Percentiles rank a stretch among this genome's conserved stretches.
Conservation (phyloP, 352 stramenopile genomes). For the Globisporangium uncinulatum region DNA sequence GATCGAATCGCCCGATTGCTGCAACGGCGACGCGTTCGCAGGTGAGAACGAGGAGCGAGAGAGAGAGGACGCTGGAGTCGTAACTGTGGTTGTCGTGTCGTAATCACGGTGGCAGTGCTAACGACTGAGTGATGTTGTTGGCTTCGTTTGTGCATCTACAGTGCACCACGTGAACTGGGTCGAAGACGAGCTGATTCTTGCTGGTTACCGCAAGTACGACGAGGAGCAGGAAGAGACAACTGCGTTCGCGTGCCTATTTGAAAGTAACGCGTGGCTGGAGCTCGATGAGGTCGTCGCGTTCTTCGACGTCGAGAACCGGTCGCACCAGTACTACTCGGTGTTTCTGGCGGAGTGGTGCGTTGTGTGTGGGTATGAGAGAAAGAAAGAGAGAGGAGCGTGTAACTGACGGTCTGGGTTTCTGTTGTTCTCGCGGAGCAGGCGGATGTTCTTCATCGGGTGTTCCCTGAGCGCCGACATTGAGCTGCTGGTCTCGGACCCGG, state of each 20-base stretch:
- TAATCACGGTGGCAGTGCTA: too few species aligned
- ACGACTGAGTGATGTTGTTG: neutral
- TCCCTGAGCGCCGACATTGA: conserved; percentile 78
- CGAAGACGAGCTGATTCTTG: conserved; percentile 57
- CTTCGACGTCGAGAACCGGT: conserved; percentile 42
- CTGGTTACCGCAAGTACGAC: conserved; percentile 53
- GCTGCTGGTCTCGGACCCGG: conserved; percentile 58
- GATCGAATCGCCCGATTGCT: conserved; percentile 36
- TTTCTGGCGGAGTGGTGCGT: conserved; percentile 58
- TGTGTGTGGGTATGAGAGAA: neutral
- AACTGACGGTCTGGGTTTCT: neutral
- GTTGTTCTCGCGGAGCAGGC: conserved; percentile 19
- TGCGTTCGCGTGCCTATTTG: conserved; percentile 53
- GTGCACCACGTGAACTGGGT: conserved; percentile 72
- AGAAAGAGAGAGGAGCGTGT: neutral
- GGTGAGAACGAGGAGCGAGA: conserved; percentile 13
- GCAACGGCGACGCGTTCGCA: conserved; percentile 24
- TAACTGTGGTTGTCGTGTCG: too few species aligned
- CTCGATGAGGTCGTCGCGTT: conserved; percentile 64
- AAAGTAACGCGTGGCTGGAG: conserved; percentile 37
- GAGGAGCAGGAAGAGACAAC: conserved; percentile 43
- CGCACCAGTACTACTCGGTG: conserved; percentile 61
- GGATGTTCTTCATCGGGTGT: conserved; percentile 79
- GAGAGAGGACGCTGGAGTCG: too few species aligned
- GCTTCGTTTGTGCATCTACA: conserved; percentile 7